Percentiles rank a stretch among this genome's conserved stretches.
Evolutionary conservation across 495 filamentous ascomycete genomes (phyloP).

Genomic region (Neurospora sp.): DNA sequence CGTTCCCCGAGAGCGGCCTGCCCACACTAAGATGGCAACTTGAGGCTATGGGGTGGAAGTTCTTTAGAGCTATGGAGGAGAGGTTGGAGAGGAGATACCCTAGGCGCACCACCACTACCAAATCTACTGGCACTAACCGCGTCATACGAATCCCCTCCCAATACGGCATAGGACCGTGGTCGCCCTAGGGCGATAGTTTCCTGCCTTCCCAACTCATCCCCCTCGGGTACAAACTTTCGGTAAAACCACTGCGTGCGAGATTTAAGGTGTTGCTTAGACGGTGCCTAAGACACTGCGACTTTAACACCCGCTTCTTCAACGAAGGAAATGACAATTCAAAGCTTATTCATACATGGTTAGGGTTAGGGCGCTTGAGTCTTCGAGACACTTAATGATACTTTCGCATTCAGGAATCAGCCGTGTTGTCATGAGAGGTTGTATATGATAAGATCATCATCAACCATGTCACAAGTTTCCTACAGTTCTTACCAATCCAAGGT

Average conservation of each 20-base stretch:
- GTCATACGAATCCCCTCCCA: neutral
- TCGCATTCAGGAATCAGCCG: too few species aligned
- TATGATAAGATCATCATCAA: too few species aligned
- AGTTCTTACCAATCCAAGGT: too few species aligned
- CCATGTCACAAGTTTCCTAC: too few species aligned
- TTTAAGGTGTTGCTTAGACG: too few species aligned
- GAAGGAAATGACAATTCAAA: too few species aligned
- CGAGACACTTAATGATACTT: too few species aligned
- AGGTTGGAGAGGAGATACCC: neutral
- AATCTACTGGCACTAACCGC: neutral
- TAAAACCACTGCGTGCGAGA: neutral
- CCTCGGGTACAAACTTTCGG: neutral
- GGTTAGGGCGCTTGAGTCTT: too few species aligned
- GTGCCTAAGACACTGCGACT: too few species aligned
- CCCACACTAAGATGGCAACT: neutral
- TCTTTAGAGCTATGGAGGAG: neutral
- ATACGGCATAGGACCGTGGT: neutral
- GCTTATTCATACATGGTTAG: too few species aligned
- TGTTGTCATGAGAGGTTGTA: too few species aligned
- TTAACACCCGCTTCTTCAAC: too few species aligned
- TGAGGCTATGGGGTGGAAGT: neutral
- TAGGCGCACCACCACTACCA: neutral
- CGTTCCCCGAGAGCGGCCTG: neutral
- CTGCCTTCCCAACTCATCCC: neutral
- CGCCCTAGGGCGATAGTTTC: neutral